These are phyloP conservation scores for Pisolithus tinctorius DNA, from an alignment of 768 basidiomycete genomes.

Conservation along the genomic window DNA sequence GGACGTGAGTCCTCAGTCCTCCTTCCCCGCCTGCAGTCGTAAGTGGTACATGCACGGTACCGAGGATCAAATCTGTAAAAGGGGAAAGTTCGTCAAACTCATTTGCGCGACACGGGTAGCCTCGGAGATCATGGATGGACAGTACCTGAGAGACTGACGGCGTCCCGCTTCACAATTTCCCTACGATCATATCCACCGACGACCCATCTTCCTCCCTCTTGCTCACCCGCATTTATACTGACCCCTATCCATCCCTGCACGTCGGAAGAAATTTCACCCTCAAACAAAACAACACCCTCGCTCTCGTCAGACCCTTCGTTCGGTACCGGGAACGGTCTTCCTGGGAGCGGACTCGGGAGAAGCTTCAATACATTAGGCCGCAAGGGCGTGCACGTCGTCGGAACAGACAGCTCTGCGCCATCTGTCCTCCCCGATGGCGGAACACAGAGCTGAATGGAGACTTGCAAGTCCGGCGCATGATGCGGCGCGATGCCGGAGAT, in stretches of 20 bases:
- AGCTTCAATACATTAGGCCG: conserved; percentile 48
- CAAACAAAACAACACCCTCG: conserved; percentile 63
- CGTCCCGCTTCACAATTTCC: conserved; percentile 26
- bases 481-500: conserved; percentile 47
- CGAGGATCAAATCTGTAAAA: conserved; percentile 35
- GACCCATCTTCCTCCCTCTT: conserved; percentile 60
- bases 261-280: conserved; percentile 34
- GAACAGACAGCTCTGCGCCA: conserved; percentile 11
- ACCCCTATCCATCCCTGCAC: conserved; percentile 45
- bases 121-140: background rate
- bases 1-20: conserved; percentile 38
- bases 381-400: conserved; percentile 33
- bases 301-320: conserved; percentile 68
- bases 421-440: background rate
- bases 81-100: conserved; percentile 2
- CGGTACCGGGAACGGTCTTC: conserved; percentile 55
- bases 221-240: conserved; percentile 38
- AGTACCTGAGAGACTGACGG: conserved; percentile 37
- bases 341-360: conserved; percentile 53
- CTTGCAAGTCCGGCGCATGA: conserved; percentile 36
- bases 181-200: conserved; percentile 43
- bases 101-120: too few relatives aligned
- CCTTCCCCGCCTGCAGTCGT: conserved; percentile 20
- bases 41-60: conserved; percentile 28
- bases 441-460: conserved; percentile 43